Evolutionary conservation across 345 rosid species (phyloP).

Genomic region (Citrus mangshanensis): DNA sequence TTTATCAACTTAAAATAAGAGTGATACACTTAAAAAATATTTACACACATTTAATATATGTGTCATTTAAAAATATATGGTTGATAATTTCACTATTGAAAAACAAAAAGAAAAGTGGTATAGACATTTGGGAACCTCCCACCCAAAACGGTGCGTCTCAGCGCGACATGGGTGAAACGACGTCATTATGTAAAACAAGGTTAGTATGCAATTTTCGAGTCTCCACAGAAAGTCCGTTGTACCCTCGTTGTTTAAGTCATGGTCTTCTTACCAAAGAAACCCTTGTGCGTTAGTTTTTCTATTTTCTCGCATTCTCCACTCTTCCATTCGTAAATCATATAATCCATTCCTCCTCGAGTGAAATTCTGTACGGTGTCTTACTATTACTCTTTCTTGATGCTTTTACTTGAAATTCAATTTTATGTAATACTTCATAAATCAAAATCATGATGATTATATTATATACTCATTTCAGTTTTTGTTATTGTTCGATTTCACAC

Average conservation of each 20-base stretch:
- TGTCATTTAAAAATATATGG: rapidly evolving
- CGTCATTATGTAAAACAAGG: background rate
- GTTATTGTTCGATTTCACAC: conserved; percentile 26
- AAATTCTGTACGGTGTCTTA: conserved; percentile 5
- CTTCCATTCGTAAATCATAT: background rate
- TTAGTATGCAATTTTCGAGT: background rate
- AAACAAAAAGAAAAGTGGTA: too few species aligned
- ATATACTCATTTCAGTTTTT: conserved; percentile 13
- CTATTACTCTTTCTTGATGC: background rate
- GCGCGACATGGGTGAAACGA: background rate
- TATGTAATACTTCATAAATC: background rate
- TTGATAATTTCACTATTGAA: too few species aligned
- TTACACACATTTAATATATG: rapidly evolving
- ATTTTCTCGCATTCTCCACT: background rate
- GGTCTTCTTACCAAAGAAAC: background rate
- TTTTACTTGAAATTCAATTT: background rate
- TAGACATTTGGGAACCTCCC: too few species aligned
- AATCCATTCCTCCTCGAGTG: background rate
- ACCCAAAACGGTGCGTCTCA: too few species aligned
- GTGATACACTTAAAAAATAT: rapidly evolving
- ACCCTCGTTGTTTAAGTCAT: background rate
- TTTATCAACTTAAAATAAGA: rapidly evolving
- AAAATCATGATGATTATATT: background rate
- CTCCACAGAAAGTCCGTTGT: background rate
- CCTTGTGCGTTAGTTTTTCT: background rate